Conservation (phyloP, 2,329 filamentous ascomycete genomes). For the Talaromyces sp. region DNA sequence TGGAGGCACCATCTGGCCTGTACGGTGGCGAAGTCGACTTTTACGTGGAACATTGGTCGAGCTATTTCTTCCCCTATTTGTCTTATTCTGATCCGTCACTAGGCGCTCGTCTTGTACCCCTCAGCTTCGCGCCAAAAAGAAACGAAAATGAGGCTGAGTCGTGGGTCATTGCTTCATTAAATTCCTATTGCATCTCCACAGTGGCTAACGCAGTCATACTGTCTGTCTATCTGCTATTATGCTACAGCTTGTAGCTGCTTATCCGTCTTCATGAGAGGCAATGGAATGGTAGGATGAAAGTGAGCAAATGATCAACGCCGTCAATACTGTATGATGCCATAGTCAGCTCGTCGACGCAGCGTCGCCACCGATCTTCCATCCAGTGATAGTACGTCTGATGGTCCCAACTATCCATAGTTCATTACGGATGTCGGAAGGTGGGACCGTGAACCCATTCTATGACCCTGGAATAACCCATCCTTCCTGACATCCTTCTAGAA, state of each 20-base stretch:
- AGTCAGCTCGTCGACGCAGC: background rate
- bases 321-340: background rate
- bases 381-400: background rate
- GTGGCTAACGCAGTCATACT: background rate
- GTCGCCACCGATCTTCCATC: background rate
- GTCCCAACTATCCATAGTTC: background rate
- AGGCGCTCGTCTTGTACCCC: background rate
- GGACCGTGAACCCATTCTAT: background rate
- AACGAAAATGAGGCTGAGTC: conserved; percentile 5
- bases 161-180: background rate
- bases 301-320: background rate
- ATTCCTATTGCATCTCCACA: conserved; percentile 1
- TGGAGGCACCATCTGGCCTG: background rate
- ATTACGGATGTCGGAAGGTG: background rate
- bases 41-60: background rate
- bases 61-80: background rate
- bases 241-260: background rate
- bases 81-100: background rate
- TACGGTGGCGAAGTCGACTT: conserved; percentile 4
- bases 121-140: background rate
- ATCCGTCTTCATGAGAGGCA: background rate
- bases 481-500: background rate
- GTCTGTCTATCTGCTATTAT: conserved; percentile 1
- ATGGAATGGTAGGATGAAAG: background rate
- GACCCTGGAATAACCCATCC: background rate